Percentiles rank a stretch among this genome's conserved stretches.
Conservation (phyloP, 2,329 filamentous ascomycete genomes). For the Alternaria dauci region DNA sequence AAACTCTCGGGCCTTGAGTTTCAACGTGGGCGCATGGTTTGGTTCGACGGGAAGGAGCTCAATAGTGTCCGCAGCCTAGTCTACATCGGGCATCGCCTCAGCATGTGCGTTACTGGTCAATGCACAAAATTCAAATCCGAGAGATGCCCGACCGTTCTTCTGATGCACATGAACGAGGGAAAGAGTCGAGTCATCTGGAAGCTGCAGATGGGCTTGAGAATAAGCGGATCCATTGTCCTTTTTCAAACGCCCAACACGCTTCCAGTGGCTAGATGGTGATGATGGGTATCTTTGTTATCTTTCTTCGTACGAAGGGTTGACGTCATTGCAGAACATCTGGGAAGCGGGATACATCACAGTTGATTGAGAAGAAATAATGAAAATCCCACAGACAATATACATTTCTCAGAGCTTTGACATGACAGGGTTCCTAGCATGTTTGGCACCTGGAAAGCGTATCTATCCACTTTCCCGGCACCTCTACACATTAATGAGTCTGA, state of each 20-base stretch:
- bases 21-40: not conserved
- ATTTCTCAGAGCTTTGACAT: not conserved
- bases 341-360: not conserved
- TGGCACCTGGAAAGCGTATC: not conserved
- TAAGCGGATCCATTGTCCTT: not conserved
- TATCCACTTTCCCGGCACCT: not conserved
- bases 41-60: slow-evolving; percentile 4
- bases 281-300: not conserved
- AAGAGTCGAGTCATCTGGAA: not conserved
- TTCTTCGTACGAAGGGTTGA: not conserved
- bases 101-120: not conserved
- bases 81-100: not conserved
- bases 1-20: slow-evolving; percentile 3
- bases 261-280: not conserved
- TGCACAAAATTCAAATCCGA: not conserved
- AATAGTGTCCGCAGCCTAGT: not conserved
- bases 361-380: not conserved
- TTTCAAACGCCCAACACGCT: not conserved
- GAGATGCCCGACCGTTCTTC: not conserved
- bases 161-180: not conserved
- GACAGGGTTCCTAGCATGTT: not conserved
- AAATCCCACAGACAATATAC: not conserved
- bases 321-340: not conserved
- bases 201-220: not conserved
- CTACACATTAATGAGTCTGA: not conserved